These are phyloP conservation scores for Cinnamomum chago DNA, from an alignment of 164 flowering plant genomes.

Conservation along the genomic window DNA sequence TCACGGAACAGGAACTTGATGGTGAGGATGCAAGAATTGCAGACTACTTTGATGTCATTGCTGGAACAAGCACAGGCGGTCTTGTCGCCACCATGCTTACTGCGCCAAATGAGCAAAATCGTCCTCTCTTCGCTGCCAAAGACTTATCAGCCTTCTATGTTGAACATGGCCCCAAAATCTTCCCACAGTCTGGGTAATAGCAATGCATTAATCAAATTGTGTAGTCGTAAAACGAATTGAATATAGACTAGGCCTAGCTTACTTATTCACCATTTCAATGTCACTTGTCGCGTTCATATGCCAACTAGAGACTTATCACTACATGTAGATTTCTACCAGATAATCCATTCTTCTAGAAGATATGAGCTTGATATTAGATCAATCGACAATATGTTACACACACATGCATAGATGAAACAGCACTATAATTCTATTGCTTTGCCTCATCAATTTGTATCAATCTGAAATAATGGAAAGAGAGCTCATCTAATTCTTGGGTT, in stretches of 20 bases:
- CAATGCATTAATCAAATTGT: background rate
- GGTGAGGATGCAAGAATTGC: conserved; percentile 12
- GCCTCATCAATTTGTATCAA: too few species aligned
- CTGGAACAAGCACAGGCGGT: conserved; percentile 14
- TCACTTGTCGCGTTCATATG: background rate
- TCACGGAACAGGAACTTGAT: conserved; percentile 7
- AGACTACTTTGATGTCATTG: conserved; percentile 13
- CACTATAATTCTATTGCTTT: too few species aligned
- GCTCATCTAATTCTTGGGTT: too few species aligned
- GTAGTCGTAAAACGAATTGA: background rate
- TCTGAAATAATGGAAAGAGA: too few species aligned
- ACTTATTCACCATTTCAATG: background rate
- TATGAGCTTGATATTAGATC: too few species aligned
- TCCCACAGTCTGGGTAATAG: background rate
- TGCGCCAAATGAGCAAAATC: conserved; percentile 6
- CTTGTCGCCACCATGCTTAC: conserved; percentile 6
- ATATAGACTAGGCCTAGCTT: too few species aligned
- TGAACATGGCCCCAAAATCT: conserved; percentile 11
- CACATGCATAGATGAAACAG: too few species aligned
- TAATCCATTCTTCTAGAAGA: too few species aligned
- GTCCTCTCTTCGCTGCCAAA: conserved; percentile 9
- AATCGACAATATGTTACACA: too few species aligned
- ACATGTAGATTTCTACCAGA: too few species aligned
- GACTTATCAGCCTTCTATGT: conserved; percentile 1
- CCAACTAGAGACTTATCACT: too few species aligned